These are phyloP conservation scores for Backusella psychrophila DNA, from an alignment of 192 early-diverging fungal genomes.

Conservation along the genomic window DNA sequence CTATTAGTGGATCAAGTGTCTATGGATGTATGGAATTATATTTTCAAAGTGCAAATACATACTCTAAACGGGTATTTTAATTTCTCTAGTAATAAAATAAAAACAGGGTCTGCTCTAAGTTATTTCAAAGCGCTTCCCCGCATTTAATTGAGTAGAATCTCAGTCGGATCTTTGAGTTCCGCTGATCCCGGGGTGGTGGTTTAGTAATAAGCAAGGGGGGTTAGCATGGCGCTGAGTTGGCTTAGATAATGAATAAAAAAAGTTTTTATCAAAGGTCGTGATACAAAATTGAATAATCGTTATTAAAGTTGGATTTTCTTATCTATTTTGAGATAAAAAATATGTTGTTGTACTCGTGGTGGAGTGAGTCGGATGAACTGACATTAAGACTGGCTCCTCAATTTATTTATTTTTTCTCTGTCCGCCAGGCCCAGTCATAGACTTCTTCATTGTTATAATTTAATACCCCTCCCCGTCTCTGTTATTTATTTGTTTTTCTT, in stretches of 20 bases:
- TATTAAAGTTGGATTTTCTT: not conserved
- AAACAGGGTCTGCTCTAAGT: too few relatives aligned
- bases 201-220: not conserved
- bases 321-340: not conserved
- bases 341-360: not conserved
- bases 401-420: not conserved
- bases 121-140: not conserved
- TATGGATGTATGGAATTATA: too few relatives aligned
- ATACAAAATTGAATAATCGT: not conserved
- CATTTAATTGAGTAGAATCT: not conserved
- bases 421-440: not conserved
- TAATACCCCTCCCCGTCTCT: not conserved
- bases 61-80: too few relatives aligned
- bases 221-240: not conserved
- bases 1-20: too few relatives aligned
- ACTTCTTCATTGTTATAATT: not conserved
- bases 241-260: not conserved
- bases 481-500: not conserved
- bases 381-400: not conserved
- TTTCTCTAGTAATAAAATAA: too few relatives aligned
- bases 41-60: too few relatives aligned
- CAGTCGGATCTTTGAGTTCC: not conserved
- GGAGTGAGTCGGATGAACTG: not conserved
- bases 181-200: not conserved
- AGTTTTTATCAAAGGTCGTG: not conserved